Conservation (phyloP, 1,139 yeast genomes). For the Pichia sp. region DNA sequence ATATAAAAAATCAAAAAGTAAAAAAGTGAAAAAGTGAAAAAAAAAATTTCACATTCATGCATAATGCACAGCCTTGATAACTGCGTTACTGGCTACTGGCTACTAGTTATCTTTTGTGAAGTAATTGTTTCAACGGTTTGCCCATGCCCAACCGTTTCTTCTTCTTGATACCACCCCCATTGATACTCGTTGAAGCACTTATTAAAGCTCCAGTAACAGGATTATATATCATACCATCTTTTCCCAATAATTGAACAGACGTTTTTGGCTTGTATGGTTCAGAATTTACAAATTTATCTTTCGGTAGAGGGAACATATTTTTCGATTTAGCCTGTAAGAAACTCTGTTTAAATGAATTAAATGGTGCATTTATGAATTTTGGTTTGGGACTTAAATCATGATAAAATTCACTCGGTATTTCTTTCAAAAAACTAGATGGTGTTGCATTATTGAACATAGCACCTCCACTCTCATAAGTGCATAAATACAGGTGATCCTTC, state of each 20-base stretch:
- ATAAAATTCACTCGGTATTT: slow-evolving; percentile 6
- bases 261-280: background rate
- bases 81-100: no score
- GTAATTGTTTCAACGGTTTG: slow-evolving; percentile 19
- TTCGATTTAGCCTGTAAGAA: slow-evolving; percentile 1
- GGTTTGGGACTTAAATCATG: background rate
- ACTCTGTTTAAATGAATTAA: background rate
- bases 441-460: background rate
- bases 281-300: background rate
- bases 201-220: slow-evolving; percentile 12
- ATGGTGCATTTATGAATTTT: no score
- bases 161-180: slow-evolving; percentile 5
- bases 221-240: slow-evolving; percentile 4
- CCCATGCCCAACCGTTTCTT: slow-evolving; percentile 26
- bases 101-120: slow-evolving; percentile 8
- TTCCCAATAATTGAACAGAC: slow-evolving; percentile 2
- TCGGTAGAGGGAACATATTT: no score
- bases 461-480: slow-evolving; percentile 13
- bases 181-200: background rate
- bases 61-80: background rate
- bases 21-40: background rate
- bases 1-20: no score
- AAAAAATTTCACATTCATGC: background rate
- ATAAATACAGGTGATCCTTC: slow-evolving; percentile 32
- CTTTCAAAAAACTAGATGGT: slow-evolving; percentile 5